Evolutionary conservation across 2,329 filamentous ascomycete species (phyloP).

Genomic region (Talaromyces piceae): DNA sequence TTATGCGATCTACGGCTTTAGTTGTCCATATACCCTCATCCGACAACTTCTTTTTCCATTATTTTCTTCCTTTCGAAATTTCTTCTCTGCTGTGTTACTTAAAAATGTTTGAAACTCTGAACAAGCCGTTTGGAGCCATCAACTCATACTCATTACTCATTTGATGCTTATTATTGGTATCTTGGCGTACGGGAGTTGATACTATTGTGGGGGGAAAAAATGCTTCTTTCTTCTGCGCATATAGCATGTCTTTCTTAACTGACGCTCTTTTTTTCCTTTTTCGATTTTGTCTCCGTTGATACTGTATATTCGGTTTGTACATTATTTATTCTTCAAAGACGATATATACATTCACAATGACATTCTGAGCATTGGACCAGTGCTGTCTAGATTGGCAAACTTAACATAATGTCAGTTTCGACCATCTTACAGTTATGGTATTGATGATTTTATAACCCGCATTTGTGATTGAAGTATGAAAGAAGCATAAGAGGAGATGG

Average conservation of each 20-base stretch:
- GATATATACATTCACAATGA: too few relatives aligned
- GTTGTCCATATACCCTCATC: neutral
- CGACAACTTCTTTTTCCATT: neutral
- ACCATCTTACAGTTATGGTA: too few relatives aligned
- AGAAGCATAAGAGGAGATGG: too few relatives aligned
- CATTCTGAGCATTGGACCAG: too few relatives aligned
- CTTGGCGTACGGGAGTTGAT: neutral
- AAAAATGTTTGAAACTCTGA: neutral
- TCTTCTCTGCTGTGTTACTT: neutral
- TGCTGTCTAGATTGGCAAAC: too few relatives aligned
- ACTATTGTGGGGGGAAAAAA: neutral
- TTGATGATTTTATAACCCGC: too few relatives aligned
- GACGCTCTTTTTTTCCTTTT: neutral
- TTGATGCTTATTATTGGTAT: too few relatives aligned
- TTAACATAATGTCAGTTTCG: too few relatives aligned
- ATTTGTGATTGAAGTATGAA: too few relatives aligned
- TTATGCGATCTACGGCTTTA: neutral
- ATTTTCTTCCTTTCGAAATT: neutral
- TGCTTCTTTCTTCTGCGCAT: neutral
- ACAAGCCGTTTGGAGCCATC: neutral
- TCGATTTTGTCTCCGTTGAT: neutral
- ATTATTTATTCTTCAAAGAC: neutral
- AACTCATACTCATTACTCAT: neutral
- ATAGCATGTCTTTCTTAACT: neutral
- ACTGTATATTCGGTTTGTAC: neutral